These are phyloP conservation scores for Eutypa lata DNA, from an alignment of 2,329 filamentous ascomycete species.

Conservation along the genomic window DNA sequence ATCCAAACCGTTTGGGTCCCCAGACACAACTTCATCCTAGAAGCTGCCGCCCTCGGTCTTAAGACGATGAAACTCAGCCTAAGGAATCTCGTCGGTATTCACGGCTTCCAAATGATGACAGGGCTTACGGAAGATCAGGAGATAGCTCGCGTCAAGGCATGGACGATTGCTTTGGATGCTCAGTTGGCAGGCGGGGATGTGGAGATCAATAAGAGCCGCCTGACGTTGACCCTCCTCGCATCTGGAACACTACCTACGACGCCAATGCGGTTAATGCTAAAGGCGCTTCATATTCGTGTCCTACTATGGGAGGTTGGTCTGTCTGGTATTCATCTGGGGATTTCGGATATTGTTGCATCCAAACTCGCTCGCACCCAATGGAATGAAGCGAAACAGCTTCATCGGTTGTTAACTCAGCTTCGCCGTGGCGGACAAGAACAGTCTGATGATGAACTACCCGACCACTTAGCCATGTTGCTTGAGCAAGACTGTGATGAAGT, in stretches of 20 bases:
- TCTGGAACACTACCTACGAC: constrained; percentile 84
- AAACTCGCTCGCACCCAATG: constrained; percentile 74
- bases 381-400: constrained; percentile 72
- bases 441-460: constrained; percentile 66
- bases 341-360: constrained; percentile 67
- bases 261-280: constrained; percentile 81
- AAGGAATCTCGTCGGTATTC: constrained; percentile 72
- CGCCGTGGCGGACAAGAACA: constrained; percentile 39
- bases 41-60: constrained; percentile 74
- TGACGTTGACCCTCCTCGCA: constrained; percentile 82
- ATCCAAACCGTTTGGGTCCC: constrained; percentile 92
- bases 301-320: constrained; percentile 76
- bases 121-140: constrained; percentile 83
- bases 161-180: constrained; percentile 89
- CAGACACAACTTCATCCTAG: constrained; percentile 79
- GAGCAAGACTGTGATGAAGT: constrained; percentile 80
- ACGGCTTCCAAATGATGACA: constrained; percentile 74
- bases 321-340: constrained; percentile 59
- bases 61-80: constrained; percentile 81
- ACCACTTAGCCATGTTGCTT: constrained; percentile 72
- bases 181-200: constrained; percentile 88
- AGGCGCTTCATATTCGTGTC: constrained; percentile 87
- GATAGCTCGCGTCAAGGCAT: constrained; percentile 81
- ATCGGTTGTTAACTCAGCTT: constrained; percentile 44
- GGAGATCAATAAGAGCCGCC: constrained; percentile 82